phyloP scores from a whole-genome alignment of 1,284 basidiomycete genomes.

The Trametes pubescens region DNA sequence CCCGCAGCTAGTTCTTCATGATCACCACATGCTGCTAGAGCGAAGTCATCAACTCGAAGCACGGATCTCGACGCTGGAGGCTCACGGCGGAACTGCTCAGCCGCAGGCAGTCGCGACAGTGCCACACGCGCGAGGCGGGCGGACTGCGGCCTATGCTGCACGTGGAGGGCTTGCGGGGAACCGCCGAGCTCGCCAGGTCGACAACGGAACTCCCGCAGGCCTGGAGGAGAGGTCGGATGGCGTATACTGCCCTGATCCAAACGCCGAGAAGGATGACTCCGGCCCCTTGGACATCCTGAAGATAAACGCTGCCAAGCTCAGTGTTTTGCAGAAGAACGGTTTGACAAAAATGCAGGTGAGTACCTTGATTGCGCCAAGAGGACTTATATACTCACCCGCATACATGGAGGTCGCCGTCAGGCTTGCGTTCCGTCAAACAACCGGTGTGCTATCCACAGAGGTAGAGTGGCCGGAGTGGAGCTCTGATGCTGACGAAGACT shows the following conservation, averaged over 20 bases:
- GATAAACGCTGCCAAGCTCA: not conserved
- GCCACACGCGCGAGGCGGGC: not conserved
- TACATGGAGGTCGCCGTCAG: not conserved
- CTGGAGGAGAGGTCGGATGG: not conserved
- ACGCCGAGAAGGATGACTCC: not conserved
- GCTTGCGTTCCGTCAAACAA: not conserved
- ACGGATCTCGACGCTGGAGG: not conserved
- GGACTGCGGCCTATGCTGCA: too few relatives aligned
- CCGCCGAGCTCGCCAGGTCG: not conserved
- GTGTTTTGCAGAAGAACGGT: not conserved
- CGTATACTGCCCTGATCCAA: not conserved
- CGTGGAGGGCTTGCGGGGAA: not conserved
- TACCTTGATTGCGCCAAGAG: too few relatives aligned
- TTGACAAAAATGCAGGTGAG: not conserved
- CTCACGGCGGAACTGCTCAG: not conserved
- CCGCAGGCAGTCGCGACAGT: not conserved
- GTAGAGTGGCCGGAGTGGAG: conserved; percentile 10
- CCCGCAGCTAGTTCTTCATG: not conserved
- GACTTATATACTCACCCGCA: not conserved
- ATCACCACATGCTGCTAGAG: not conserved
- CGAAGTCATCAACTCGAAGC: not conserved
- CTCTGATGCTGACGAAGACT: not conserved
- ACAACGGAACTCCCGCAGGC: not conserved
- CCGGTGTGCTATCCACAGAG: not conserved
- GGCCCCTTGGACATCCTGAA: not conserved